Conservation (phyloP, 257 asterid species). For the Nicotiana attenuata region DNA sequence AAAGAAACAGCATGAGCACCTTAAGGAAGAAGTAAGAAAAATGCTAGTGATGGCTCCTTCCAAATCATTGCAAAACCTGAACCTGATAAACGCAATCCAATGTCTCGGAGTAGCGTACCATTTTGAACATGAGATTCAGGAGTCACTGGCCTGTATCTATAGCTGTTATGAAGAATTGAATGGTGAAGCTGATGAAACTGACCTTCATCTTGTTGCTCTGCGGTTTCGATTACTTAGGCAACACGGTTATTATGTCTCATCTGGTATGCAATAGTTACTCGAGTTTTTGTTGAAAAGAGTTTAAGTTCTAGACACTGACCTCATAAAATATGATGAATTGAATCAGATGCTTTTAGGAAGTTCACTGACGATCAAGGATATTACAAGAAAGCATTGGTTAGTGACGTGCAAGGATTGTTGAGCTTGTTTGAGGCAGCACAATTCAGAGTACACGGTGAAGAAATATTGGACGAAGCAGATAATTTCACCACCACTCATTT, state of each 20-base stretch:
- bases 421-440: conserved; percentile 31
- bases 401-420: conserved; percentile 15
- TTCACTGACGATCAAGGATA: conserved; percentile 20
- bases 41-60: background rate
- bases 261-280: background rate
- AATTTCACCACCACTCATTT: conserved; percentile 18
- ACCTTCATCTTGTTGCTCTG: conserved; percentile 14
- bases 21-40: conserved; percentile 7
- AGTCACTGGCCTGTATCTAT: background rate
- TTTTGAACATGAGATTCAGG: conserved; percentile 19
- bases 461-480: conserved; percentile 19
- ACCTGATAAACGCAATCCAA: conserved; percentile 11
- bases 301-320: too few species aligned
- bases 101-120: conserved; percentile 23
- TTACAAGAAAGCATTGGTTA: background rate
- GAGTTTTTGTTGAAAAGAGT: too few species aligned
- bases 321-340: background rate
- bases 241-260: conserved; percentile 6
- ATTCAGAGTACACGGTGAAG: conserved; percentile 9
- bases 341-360: conserved; percentile 20
- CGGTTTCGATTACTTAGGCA: conserved; percentile 19
- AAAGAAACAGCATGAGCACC: background rate
- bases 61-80: background rate
- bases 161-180: background rate
- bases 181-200: background rate